Evolutionary conservation across 345 rosid species (phyloP), one percentile per base, ranked within the genome.

Genomic region (Moricandia arvensis): DNA sequence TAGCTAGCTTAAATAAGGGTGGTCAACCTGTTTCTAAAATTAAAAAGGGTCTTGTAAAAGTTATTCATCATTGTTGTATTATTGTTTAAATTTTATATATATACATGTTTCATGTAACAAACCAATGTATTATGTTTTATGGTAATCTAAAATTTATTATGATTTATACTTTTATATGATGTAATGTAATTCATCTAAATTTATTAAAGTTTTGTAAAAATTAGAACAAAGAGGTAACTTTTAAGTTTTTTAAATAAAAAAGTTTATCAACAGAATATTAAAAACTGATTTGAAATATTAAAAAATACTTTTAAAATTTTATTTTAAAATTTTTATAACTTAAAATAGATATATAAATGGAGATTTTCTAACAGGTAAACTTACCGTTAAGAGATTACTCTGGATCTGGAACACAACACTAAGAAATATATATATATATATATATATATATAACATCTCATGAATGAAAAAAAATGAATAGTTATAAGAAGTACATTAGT

Each of bases 21-120:
- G 27, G 59, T 61, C 57, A 15, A 51, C 1, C 54, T 63, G 37
- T 31, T n/a, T 54, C 33, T 30, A 13, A 38, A 69, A 29, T n/a
- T 35, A 41, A 33, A 71, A 45, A 59, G 31, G 76, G 55, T 33
- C 43, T 26, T 65, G 63, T 71, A 47, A 71, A 65, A 77, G 72
- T 65, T 77, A 26, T 34, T 35, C 61, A 71, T 66, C 55, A 71
- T 59, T 47, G 49, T 30, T 9, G 17, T 59, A 72, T 59, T 72
- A 77, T 27, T 77, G 59, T 66, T 75, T 49, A 16, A 3, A 49
- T 64, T 71, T 62, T 29, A 21, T 21, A 21, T 43, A 64, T 33
- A 18, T 15, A 0, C 61, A 43, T 13, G 26, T 69, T 61, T 33
- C 71, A 64, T 45, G 54, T 77, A 64, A 34, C 57, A 64, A 26